phyloP scores from a whole-genome alignment of 768 basidiomycete species.

The Dentipellis sp. region DNA sequence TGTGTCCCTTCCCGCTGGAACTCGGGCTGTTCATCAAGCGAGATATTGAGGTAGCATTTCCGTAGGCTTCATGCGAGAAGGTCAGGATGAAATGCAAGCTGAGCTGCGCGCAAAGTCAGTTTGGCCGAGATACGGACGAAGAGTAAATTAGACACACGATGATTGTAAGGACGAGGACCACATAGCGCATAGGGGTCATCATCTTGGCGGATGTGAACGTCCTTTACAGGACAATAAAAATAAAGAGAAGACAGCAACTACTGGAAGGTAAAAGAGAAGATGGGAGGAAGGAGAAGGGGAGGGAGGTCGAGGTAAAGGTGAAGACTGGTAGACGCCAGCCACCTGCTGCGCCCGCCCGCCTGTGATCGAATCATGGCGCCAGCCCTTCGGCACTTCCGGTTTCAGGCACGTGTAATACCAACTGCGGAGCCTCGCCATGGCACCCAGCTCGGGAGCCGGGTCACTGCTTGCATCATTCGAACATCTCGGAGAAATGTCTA shows the following conservation, averaged over 20 bases:
- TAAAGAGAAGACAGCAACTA: no score
- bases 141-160: conserved; percentile 18
- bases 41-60: conserved; percentile 33
- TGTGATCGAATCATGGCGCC: no score
- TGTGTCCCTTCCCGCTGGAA: conserved; percentile 26
- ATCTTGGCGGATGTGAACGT: conserved; percentile 23
- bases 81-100: conserved; percentile 47
- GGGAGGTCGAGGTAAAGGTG: background rate
- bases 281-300: no score
- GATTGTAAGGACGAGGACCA: conserved; percentile 31
- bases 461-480: no score
- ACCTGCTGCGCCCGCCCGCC: background rate
- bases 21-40: conserved; percentile 24
- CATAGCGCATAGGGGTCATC: conserved; percentile 55
- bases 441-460: no score
- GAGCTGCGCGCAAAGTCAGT: conserved; percentile 27
- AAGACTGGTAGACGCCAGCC: no score
- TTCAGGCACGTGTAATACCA: no score
- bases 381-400: no score
- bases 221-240: background rate
- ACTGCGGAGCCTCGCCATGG: no score
- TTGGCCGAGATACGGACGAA: background rate
- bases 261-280: no score
- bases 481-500: no score
- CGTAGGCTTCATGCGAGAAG: conserved; percentile 41